Evolutionary conservation across 306 rosid species (phyloP), one percentile per base, ranked within the genome.

Genomic region (Castanospermum australe): DNA sequence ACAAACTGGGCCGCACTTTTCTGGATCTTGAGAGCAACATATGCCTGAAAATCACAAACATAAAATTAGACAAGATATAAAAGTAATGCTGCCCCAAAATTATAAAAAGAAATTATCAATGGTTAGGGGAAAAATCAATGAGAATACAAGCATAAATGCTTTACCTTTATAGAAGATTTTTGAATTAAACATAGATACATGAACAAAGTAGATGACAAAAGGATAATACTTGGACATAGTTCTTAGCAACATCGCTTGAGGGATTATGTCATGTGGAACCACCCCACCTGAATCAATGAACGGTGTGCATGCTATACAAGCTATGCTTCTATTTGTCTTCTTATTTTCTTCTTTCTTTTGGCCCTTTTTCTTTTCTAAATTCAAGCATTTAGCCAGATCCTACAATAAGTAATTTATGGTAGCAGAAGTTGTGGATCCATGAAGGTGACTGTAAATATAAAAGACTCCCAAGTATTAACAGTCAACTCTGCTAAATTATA

Each of bases 1-100:
- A 89, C 90, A 92, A 95, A 95, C 42, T 90, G 97, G 5, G 97
- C 88, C 4, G 98, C 99, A 78, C 99, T 95, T 86, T 95, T 95
- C 89, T 95, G 99, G 79, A 95, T 92, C 91, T 95, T 95, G 67
- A 95, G 97, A 71, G 99, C 97, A 82, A 95, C 98, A 73, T 84
- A 95, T 14, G 52, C 73, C 99, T 95, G 87, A 83, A 39, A 76
- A 70, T 28, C 30, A 65, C 7, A 74, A 81, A 66, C 21, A 39
- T 13, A 10, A 54, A 39, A 30, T 72, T 35, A 71, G 47, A 56
- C 65, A 42, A 42, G 48, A 45, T 15, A 21, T 50, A 25, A 56
- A 24, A n/a, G 63, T 17, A 7, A 15, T 24, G 63, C 17, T 36
- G 33, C 42, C 35, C 50, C 8, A 12, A 77, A 80, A 61, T 60